Percentiles rank a stretch among this genome's conserved stretches.
phyloP scores from a whole-genome alignment of 2,329 filamentous ascomycete species.

The Exophiala oligosperma region DNA sequence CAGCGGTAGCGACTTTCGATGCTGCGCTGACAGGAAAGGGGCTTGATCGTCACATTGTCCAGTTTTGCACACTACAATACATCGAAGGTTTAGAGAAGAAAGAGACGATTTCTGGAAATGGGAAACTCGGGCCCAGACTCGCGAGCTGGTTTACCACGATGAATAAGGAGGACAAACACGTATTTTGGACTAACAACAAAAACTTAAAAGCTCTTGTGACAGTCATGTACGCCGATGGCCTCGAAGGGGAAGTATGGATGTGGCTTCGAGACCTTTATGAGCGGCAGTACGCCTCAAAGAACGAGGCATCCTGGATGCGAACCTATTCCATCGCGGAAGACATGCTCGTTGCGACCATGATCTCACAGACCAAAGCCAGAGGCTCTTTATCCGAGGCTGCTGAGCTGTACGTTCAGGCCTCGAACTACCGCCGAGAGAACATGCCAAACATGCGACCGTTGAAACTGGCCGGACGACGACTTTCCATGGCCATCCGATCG shows the following conservation, averaged over 20 bases:
- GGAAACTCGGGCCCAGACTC: slow-evolving; percentile 19
- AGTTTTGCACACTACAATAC: slow-evolving; percentile 17
- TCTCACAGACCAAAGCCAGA: slow-evolving; percentile 18
- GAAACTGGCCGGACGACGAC: slow-evolving; percentile 22
- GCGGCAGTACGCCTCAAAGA: slow-evolving; percentile 11
- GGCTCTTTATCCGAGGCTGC: slow-evolving; percentile 21
- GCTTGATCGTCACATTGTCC: slow-evolving; percentile 15
- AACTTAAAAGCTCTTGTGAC: slow-evolving; percentile 10
- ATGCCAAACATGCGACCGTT: slow-evolving; percentile 21
- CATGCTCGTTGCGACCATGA: slow-evolving; percentile 24
- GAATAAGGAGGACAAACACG: slow-evolving; percentile 12
- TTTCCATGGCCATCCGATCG: slow-evolving; percentile 31
- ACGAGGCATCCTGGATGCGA: slow-evolving; percentile 3
- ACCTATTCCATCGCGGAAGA: slow-evolving; percentile 24
- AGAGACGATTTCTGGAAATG: slow-evolving; percentile 4
- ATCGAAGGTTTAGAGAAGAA: slow-evolving; percentile 17
- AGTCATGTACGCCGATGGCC: slow-evolving; percentile 22
- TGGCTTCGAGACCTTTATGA: slow-evolving; percentile 27
- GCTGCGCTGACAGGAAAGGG: slow-evolving; percentile 15
- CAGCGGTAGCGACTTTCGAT: slow-evolving; percentile 24
- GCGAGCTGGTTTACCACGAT: slow-evolving; percentile 25
- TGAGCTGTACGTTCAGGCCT: slow-evolving; percentile 26
- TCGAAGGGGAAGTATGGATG: slow-evolving; percentile 29
- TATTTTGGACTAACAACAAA: slow-evolving; percentile 18
- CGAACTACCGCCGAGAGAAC: slow-evolving; percentile 25